Conservation (phyloP, 140 eudicot genomes). For the Oenanthe javanica region DNA sequence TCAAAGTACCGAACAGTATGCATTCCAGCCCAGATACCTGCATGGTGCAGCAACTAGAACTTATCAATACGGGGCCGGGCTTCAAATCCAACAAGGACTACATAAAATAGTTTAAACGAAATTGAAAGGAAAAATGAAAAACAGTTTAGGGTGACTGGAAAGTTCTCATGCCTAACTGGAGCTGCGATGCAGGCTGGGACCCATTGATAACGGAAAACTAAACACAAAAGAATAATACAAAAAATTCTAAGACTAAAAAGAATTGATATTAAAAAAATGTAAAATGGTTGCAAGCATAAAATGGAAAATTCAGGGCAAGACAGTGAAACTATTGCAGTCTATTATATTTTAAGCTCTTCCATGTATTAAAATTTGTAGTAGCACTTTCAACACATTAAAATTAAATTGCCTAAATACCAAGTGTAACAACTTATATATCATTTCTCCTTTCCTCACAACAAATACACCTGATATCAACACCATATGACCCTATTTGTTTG, state of each 20-base stretch:
- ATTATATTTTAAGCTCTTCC: neutral
- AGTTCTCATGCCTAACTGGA: neutral
- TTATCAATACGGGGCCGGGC: neutral
- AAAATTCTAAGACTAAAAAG: neutral
- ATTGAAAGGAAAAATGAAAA: neutral
- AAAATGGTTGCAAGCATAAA: neutral
- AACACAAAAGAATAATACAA: neutral
- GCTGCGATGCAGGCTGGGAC: neutral
- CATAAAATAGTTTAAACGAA: neutral
- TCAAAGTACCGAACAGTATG: constrained; percentile 91
- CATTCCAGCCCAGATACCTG: constrained; percentile 99
- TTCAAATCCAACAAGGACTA: neutral
- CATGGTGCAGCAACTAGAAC: neutral
- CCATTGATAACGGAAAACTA: neutral
- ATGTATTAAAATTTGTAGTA: neutral
- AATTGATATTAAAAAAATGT: neutral
- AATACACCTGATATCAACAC: neutral
- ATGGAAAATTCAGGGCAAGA: neutral
- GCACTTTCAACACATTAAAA: neutral
- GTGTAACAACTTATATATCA: neutral
- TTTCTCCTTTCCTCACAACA: neutral
- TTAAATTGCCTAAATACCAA: neutral
- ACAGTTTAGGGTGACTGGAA: too few relatives aligned
- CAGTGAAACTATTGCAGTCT: neutral
- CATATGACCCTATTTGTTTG: neutral